phyloP scores from a whole-genome alignment of 2,329 filamentous ascomycete species.

The Penicillium sp. region DNA sequence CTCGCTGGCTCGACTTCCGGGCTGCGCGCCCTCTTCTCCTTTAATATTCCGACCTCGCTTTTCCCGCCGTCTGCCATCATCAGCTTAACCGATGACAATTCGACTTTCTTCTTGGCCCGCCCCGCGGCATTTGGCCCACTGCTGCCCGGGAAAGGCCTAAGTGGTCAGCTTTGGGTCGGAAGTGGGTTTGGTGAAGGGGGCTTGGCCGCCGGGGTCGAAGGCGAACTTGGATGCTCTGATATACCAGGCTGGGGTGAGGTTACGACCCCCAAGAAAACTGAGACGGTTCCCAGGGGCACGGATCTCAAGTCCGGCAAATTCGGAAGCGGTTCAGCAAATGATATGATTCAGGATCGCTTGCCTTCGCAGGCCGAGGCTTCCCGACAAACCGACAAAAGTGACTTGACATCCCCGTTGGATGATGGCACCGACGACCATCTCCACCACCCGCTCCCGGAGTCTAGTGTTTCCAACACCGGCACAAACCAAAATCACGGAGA shows the following conservation, averaged over 20 bases:
- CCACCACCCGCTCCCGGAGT: constrained; percentile 53
- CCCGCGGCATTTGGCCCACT: constrained; percentile 88
- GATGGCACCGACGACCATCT: constrained; percentile 85
- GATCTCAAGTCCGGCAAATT: constrained; percentile 23
- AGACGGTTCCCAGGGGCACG: constrained; percentile 15
- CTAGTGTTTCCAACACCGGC: constrained; percentile 33
- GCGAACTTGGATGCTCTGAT: constrained; percentile 92
- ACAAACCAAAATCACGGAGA: constrained; percentile 32
- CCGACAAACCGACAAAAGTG: constrained; percentile 15
- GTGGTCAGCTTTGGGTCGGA: constrained; percentile 87
- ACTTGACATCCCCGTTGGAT: constrained; percentile 39
- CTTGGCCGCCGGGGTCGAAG: constrained; percentile 54
- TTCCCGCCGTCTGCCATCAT: constrained; percentile 95
- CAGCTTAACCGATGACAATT: constrained; percentile 95
- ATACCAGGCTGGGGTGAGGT: constrained; percentile 77
- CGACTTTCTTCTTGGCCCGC: constrained; percentile 88
- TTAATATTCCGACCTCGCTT: constrained; percentile 71
- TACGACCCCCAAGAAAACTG: constrained; percentile 38
- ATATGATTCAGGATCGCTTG: constrained; percentile 19
- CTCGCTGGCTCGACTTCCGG: constrained; percentile 41
- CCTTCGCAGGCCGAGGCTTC: constrained; percentile 23
- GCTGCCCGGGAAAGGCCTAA: constrained; percentile 69
- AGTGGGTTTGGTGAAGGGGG: constrained; percentile 76
- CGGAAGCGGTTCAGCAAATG: constrained; percentile 20
- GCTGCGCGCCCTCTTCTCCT: constrained; percentile 59